phyloP scores from a whole-genome alignment of 495 filamentous ascomycete species.

The Penicillium parvum region DNA sequence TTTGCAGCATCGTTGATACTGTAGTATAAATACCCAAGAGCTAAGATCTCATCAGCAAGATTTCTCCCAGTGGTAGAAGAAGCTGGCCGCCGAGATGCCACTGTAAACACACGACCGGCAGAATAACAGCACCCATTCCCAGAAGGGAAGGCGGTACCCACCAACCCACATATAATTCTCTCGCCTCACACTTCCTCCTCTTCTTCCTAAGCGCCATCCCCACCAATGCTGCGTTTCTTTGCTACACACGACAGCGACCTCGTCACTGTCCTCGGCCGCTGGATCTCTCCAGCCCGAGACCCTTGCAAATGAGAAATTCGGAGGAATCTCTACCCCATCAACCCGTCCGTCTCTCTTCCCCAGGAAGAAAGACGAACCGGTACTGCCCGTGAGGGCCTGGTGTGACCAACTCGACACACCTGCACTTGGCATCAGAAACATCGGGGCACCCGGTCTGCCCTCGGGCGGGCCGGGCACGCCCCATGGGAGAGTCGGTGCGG shows the following conservation, averaged over 20 bases:
- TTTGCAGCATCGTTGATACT: too few species aligned
- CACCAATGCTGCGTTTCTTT: slow-evolving; percentile 99
- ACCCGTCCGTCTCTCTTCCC: slow-evolving; percentile 39
- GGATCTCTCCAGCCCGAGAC: slow-evolving; percentile 14
- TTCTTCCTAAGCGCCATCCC: slow-evolving; percentile 75
- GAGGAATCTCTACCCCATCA: slow-evolving; percentile 84
- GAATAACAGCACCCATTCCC: background rate
- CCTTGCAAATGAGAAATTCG: slow-evolving; percentile 99
- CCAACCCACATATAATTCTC: slow-evolving; percentile 11
- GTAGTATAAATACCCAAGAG: too few species aligned
- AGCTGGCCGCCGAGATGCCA: too few species aligned
- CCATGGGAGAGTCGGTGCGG: slow-evolving; percentile 89
- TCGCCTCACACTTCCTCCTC: slow-evolving; percentile 16
- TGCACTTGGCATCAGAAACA: slow-evolving; percentile 99
- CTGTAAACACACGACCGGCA: slow-evolving; percentile 2
- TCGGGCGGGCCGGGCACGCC: too few species aligned
- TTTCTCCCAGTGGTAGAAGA: too few species aligned
- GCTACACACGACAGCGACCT: slow-evolving; percentile 70
- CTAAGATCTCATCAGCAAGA: too few species aligned
- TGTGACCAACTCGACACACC: slow-evolving; percentile 71
- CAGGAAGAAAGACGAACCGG: slow-evolving; percentile 27
- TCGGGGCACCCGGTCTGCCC: slow-evolving; percentile 50
- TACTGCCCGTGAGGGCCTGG: slow-evolving; percentile 89
- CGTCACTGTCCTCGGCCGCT: slow-evolving; percentile 25
- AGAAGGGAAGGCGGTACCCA: slow-evolving; percentile 10